Percentiles rank a stretch among this genome's conserved stretches.
phyloP scores from a whole-genome alignment of 371 early-diverging fungal species.

The Lichtheimia corymbifera region DNA sequence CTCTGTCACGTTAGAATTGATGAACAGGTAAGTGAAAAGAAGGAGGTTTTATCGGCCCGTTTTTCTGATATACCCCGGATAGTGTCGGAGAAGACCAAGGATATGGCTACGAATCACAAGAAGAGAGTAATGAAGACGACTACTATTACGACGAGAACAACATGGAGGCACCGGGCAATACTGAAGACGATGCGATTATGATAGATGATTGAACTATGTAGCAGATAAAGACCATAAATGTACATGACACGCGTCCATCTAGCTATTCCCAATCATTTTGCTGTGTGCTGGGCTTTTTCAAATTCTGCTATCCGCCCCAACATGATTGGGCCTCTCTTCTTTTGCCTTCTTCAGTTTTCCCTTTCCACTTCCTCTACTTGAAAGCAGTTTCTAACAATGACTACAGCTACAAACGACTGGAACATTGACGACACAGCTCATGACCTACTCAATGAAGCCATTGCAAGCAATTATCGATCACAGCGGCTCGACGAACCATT shows the following conservation, averaged over 20 bases:
- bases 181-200: slow-evolving; percentile 1
- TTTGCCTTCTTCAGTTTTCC: slow-evolving; percentile 2
- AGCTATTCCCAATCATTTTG: no score
- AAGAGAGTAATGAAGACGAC: neutral
- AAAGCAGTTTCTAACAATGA: neutral
- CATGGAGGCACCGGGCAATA: neutral
- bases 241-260: no score
- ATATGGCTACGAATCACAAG: slow-evolving; percentile 1
- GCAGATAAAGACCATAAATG: no score
- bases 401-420: slow-evolving; percentile 1
- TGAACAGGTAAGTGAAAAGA: slow-evolving; percentile 33
- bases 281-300: no score
- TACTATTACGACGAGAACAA: slow-evolving; percentile 1
- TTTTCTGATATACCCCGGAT: neutral
- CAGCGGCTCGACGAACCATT: neutral
- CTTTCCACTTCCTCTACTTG: neutral
- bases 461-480: slow-evolving; percentile 29
- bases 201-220: neutral
- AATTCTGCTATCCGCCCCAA: neutral
- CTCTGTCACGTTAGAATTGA: slow-evolving; percentile 66
- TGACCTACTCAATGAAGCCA: slow-evolving; percentile 35
- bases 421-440: slow-evolving; percentile 13
- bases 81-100: slow-evolving; percentile 5
- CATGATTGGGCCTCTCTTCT: neutral
- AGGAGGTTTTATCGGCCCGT: neutral